Percentiles rank a stretch among this genome's conserved stretches.
phyloP scores from a whole-genome alignment of 2,329 filamentous ascomycete genomes.

The Xylariaceae sp. region DNA sequence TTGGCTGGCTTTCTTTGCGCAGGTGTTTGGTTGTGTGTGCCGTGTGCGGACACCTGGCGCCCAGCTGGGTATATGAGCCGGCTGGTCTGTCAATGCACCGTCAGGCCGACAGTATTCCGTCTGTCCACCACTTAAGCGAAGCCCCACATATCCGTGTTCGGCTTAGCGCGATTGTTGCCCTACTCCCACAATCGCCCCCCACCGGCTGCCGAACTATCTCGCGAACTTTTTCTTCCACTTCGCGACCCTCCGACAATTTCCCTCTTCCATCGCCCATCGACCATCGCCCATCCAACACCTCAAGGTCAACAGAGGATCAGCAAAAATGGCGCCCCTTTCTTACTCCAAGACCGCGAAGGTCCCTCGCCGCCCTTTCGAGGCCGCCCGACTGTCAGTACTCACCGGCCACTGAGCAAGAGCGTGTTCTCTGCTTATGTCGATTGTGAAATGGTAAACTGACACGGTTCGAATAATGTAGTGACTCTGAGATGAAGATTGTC shows the following conservation, averaged over 20 bases:
- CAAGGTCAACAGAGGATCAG: constrained; percentile 35
- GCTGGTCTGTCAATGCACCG: not conserved
- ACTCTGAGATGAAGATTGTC: constrained; percentile 99
- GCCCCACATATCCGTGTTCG: constrained; percentile 6
- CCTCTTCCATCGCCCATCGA: constrained; percentile 17
- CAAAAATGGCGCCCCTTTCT: constrained; percentile 52
- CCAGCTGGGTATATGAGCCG: constrained; percentile 8
- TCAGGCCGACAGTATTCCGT: not conserved
- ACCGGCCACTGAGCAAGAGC: constrained; percentile 97
- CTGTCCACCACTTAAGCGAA: constrained; percentile 27
- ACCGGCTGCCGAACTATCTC: constrained; percentile 15
- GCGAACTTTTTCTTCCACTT: constrained; percentile 21
- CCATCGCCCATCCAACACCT: constrained; percentile 22
- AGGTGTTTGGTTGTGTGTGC: constrained; percentile 10
- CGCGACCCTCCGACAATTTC: constrained; percentile 17
- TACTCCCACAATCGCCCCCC: constrained; percentile 28
- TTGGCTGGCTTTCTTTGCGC: constrained; percentile 13
- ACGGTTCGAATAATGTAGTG: constrained; percentile 55
- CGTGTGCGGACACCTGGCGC: constrained; percentile 10
- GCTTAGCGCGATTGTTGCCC: constrained; percentile 26
- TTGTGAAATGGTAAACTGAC: constrained; percentile 67
- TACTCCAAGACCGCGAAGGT: constrained; percentile 99
- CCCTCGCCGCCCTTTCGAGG: constrained; percentile 97
- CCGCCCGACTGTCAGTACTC: constrained; percentile 97
- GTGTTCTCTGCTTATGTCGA: constrained; percentile 94